Evolutionary conservation across 2,329 filamentous ascomycete species (phyloP), one percentile per base, ranked within the genome.

Genomic region (Mycogone perniciosa): DNA sequence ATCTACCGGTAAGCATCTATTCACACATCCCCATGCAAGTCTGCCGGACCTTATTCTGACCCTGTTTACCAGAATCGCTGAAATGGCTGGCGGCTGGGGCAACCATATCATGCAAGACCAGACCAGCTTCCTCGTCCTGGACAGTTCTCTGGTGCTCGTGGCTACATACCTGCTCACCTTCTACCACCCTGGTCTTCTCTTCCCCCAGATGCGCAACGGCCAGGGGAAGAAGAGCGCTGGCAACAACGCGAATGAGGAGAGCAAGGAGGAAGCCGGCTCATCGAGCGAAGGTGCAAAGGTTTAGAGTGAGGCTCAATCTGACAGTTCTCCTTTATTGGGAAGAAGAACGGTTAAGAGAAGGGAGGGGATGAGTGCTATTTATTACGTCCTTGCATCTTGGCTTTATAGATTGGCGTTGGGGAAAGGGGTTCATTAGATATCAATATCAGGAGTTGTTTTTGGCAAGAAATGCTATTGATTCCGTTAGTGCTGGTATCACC

Each of bases 71-170:
- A 81, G 79, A 59, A 77, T 84, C 48, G 77, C 76, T 1, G 81
- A 85, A 62, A 82, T 85, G 79, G 75, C 77, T 2, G 78, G 79
- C 29, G 81, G 82, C 20, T 85, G 81, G 80, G 78, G 77, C 7
- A 83, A 81, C 65, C 61, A 71, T 11, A 78, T 84, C 61, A 84
- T 85, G 80, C 78, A 81, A 57, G 74, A 84, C 63, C 71, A 85
- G 67, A 67, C 71, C 41, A 76, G 75, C 13, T 85, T 84, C 59
- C 72, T 82, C 53, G 73, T 79, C 9, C 71, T 84, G 37, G 81
- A 85, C 58, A 59, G 59, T 54, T 70, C 69, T 50, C 74, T 81
- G 63, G 67, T 81, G 48, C 62, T 79, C 29, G 65, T 82, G 51
- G 71, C 75, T 29, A 71, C 72, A 11, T 60, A 69, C 13, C 67